A percentile compares a stretch with the other conserved stretches of the same genome.
Conservation (phyloP, 116 monocot species). For the Papilionanthe hybrid region DNA sequence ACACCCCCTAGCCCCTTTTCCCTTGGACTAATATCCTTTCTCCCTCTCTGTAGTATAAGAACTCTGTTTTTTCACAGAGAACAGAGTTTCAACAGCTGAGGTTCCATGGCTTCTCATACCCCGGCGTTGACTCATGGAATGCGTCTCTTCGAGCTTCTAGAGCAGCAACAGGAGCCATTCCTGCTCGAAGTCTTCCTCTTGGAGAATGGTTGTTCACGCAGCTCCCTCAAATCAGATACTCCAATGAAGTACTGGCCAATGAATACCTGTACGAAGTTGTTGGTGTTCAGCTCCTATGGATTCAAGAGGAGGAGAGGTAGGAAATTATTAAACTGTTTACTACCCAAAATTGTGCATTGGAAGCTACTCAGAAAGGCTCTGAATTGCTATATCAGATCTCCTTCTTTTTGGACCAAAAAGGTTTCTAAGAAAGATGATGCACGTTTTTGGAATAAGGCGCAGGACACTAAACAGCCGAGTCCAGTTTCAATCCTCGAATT, state of each 20-base stretch:
- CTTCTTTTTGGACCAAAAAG: not conserved
- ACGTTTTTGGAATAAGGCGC: conserved; percentile 15
- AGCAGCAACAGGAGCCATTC: conserved; percentile 83
- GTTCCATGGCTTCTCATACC: conserved; percentile 14
- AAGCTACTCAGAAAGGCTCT: conserved; percentile 21
- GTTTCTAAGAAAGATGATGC: not conserved
- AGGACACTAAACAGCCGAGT: conserved; percentile 3
- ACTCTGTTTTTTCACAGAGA: too few species aligned
- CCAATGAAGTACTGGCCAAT: conserved; percentile 15
- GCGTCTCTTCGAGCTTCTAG: conserved; percentile 59
- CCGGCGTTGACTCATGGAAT: conserved; percentile 12
- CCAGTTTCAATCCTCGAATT: conserved; percentile 2
- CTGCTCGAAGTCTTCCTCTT: conserved; percentile 56
- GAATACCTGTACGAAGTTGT: not conserved
- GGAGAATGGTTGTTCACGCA: conserved; percentile 47
- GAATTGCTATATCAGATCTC: conserved; percentile 3
- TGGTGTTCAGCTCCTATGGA: conserved; percentile 1
- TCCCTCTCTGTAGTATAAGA: too few species aligned
- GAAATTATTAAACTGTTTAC: conserved; percentile 2
- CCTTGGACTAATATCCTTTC: too few species aligned
- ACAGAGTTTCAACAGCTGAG: too few species aligned
- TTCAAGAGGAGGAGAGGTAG: conserved; percentile 15
- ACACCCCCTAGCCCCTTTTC: too few species aligned
- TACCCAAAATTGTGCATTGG: conserved; percentile 17
- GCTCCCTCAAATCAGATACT: not conserved